phyloP scores from a whole-genome alignment of 116 monocot genomes.

The Zostera marina region DNA sequence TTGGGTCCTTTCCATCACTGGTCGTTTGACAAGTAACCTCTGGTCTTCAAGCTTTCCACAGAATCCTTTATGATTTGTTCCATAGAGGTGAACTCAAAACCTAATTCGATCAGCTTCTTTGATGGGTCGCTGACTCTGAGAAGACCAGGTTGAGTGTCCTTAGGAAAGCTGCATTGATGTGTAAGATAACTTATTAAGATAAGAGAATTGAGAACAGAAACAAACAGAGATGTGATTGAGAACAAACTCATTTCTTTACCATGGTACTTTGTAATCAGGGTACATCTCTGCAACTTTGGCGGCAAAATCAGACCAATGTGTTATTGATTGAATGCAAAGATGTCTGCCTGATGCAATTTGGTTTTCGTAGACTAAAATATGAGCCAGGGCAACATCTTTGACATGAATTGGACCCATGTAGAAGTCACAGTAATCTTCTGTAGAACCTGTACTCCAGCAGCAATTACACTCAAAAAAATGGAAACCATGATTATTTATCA shows the following conservation, averaged over 20 bases:
- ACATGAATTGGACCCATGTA: conserved; percentile 92
- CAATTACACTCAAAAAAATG: background rate
- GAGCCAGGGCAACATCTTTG: conserved; percentile 81
- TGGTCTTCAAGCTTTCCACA: conserved; percentile 63
- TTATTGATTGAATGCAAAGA: conserved; percentile 53
- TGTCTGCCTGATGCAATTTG: conserved; percentile 66
- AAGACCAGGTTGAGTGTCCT: conserved; percentile 77
- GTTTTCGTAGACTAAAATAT: conserved; percentile 75
- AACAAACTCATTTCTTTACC: conserved; percentile 18
- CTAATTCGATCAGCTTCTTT: conserved; percentile 71
- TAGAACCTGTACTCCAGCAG: conserved; percentile 29
- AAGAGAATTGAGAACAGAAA: background rate
- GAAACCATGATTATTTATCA: background rate
- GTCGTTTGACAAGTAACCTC: conserved; percentile 41
- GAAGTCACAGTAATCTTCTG: conserved; percentile 49
- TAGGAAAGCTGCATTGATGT: conserved; percentile 34
- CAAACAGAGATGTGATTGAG: background rate
- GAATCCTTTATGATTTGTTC: conserved; percentile 76
- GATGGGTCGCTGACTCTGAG: conserved; percentile 44
- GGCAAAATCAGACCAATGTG: conserved; percentile 73
- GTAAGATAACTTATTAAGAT: too few relatives aligned
- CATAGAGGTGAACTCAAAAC: conserved; percentile 50
- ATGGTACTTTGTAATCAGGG: conserved; percentile 62
- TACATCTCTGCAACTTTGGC: conserved; percentile 73
- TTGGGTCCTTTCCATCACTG: background rate